Conservation (phyloP, 441 rosid species). For the Erodium trifolium region DNA sequence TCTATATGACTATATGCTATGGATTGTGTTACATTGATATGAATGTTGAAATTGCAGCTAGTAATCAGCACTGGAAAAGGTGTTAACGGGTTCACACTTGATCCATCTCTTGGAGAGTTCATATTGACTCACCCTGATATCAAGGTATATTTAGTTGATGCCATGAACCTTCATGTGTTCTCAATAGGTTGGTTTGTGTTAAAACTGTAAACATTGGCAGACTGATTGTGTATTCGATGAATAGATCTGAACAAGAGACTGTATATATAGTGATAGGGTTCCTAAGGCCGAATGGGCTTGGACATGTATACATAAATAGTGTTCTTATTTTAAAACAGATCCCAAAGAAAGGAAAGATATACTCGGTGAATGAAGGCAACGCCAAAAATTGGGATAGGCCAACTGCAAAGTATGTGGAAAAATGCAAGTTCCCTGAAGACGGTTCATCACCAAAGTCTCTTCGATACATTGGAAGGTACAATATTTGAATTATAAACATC, state of each 20-base stretch:
- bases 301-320: background rate
- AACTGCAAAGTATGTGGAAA: conserved; percentile 82
- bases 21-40: background rate
- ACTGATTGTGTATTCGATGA: too few species aligned
- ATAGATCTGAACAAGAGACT: too few species aligned
- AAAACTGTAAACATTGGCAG: too few species aligned
- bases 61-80: conserved; percentile 84
- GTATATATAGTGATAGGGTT: too few species aligned
- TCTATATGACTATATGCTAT: background rate
- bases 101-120: conserved; percentile 98
- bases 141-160: conserved; percentile 37
- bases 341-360: conserved; percentile 87
- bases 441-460: conserved; percentile 80
- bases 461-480: conserved; percentile 97
- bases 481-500: too few species aligned
- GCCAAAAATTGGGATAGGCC: conserved; percentile 94
- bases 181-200: too few species aligned
- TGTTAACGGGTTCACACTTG: conserved; percentile 87
- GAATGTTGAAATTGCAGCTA: conserved; percentile 40
- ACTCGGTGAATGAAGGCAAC: conserved; percentile 97
- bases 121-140: conserved; percentile 86
- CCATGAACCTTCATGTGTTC: too few species aligned
- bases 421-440: conserved; percentile 83
- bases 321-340: conserved; percentile 30
- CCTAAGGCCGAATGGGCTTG: too few species aligned